Conservation (phyloP, 164 flowering plant species). For the Pachysandra terminalis region DNA sequence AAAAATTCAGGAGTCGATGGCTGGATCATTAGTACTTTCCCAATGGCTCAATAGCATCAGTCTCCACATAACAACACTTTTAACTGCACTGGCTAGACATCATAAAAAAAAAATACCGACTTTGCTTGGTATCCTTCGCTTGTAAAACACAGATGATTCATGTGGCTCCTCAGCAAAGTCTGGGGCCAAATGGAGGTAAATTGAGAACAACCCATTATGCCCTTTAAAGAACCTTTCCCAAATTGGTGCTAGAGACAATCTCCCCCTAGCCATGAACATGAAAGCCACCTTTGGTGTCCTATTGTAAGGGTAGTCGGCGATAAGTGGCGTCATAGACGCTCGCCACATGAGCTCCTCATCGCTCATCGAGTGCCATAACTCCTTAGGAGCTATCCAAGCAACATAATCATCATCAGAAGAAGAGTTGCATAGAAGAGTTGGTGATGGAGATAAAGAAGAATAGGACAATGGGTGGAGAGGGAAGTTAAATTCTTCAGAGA, state of each 20-base stretch:
- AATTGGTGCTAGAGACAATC: background rate
- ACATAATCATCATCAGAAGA: no score
- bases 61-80: no score
- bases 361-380: background rate
- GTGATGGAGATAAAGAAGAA: background rate
- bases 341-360: background rate
- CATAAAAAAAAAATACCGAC: background rate
- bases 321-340: background rate
- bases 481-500: background rate
- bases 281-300: background rate
- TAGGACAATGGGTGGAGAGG: no score
- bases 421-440: background rate
- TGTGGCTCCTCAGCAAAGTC: background rate
- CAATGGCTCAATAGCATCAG: no score
- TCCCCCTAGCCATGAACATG: constrained; percentile 1
- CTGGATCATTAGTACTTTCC: no score
- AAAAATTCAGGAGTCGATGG: no score
- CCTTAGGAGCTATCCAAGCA: background rate
- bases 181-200: background rate
- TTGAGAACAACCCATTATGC: background rate
- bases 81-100: no score
- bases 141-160: background rate
- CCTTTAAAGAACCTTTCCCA: background rate
- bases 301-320: background rate
- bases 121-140: background rate